phyloP scores from a whole-genome alignment of 345 rosid species.

The Psidium guajava region DNA sequence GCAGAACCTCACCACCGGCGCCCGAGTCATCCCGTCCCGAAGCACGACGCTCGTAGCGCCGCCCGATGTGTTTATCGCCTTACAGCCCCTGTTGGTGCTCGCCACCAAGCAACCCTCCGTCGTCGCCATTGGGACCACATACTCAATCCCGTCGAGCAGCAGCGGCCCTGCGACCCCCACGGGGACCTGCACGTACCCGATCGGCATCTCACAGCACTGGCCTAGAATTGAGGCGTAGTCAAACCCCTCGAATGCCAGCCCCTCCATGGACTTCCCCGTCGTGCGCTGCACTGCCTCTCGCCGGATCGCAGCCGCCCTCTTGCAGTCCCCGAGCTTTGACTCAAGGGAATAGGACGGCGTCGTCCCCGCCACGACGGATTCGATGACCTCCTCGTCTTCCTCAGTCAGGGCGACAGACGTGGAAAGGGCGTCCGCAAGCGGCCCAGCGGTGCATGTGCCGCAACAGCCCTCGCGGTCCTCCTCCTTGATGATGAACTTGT shows the following conservation, averaged over 20 bases:
- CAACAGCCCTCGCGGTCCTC: slow-evolving; percentile 1
- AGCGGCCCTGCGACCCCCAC: slow-evolving; percentile 90
- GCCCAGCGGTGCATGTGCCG: neutral
- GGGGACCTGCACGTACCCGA: slow-evolving; percentile 86
- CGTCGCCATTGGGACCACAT: slow-evolving; percentile 88
- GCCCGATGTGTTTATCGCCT: slow-evolving; percentile 64
- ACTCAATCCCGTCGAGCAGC: slow-evolving; percentile 70
- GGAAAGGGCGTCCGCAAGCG: slow-evolving; percentile 10
- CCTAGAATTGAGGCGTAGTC: slow-evolving; percentile 79
- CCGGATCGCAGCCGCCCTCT: slow-evolving; percentile 58
- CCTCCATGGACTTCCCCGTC: slow-evolving; percentile 64
- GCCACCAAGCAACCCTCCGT: slow-evolving; percentile 95
- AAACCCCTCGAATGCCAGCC: slow-evolving; percentile 72
- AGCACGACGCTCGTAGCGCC: slow-evolving; percentile 58
- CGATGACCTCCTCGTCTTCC: slow-evolving; percentile 60
- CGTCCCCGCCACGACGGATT: slow-evolving; percentile 40
- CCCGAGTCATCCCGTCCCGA: slow-evolving; percentile 76
- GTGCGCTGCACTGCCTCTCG: slow-evolving; percentile 69
- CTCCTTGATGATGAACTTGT: slow-evolving; percentile 3
- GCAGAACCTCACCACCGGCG: slow-evolving; percentile 65
- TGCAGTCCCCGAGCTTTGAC: slow-evolving; percentile 69
- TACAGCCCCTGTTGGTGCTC: slow-evolving; percentile 88
- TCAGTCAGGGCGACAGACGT: slow-evolving; percentile 15
- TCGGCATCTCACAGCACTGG: slow-evolving; percentile 98
- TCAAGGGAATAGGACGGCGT: slow-evolving; percentile 69